Evolutionary conservation across 192 early-diverging fungal genomes (phyloP).

Genomic region (Kickxella alabastrina): DNA sequence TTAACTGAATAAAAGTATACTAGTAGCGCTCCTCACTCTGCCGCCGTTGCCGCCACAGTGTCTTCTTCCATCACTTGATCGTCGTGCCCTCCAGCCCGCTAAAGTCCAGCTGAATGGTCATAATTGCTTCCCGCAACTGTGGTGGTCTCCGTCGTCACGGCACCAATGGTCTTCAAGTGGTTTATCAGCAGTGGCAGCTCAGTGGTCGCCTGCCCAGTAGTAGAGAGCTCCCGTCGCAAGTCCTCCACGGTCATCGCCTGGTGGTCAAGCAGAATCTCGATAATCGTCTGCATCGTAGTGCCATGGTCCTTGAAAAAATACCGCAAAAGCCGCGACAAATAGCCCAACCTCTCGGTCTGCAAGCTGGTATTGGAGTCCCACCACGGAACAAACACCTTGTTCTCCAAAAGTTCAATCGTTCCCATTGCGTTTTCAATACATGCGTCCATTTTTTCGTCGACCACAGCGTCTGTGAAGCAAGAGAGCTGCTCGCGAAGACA

Average conservation of each 20-base stretch:
- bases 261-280: constrained; percentile 35
- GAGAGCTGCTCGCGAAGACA: constrained; percentile 30
- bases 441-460: constrained; percentile 8
- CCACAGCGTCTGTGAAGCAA: not conserved
- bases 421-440: constrained; percentile 10
- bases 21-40: too few species aligned
- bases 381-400: constrained; percentile 47
- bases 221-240: constrained; percentile 30
- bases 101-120: constrained; percentile 44
- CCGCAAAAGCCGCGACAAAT: constrained; percentile 25
- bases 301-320: constrained; percentile 53
- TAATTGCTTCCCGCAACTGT: constrained; percentile 33
- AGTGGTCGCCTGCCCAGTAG: constrained; percentile 27
- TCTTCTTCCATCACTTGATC: constrained; percentile 7
- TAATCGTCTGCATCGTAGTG: constrained; percentile 39
- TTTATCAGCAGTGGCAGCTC: constrained; percentile 38
- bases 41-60: not conserved
- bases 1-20: too few species aligned
- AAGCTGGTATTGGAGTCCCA: constrained; percentile 30
- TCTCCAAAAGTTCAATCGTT: constrained; percentile 38
- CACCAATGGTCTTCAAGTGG: constrained; percentile 33
- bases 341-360: constrained; percentile 31
- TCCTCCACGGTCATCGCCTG: constrained; percentile 44
- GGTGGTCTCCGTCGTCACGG: constrained; percentile 25
- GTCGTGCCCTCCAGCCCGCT: constrained; percentile 19